Conservation (phyloP, 371 early-diverging fungal genomes). For the Rhizopus stolonifer region DNA sequence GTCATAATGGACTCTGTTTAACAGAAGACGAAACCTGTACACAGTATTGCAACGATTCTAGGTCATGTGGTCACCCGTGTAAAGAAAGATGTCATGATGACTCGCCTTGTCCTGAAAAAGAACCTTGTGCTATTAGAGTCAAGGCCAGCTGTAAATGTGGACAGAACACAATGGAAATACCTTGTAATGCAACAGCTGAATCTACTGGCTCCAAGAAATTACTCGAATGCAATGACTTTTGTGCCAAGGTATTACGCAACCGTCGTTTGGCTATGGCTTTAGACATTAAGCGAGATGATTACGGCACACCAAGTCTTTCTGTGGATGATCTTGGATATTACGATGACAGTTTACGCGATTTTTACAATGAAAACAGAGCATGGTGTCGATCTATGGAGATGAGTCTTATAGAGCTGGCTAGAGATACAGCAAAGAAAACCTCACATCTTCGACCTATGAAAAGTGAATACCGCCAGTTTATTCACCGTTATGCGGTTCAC, state of each 20-base stretch:
- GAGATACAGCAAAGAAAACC: conserved; percentile 46
- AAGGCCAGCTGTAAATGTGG: conserved; percentile 74
- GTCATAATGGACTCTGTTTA: conserved; percentile 72
- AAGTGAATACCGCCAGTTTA: conserved; percentile 59
- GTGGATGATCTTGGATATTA: conserved; percentile 55
- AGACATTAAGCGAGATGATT: conserved; percentile 51
- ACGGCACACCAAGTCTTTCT: background rate
- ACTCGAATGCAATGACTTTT: conserved; percentile 70
- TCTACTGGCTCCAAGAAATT: conserved; percentile 42
- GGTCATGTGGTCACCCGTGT: conserved; percentile 76
- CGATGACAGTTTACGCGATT: conserved; percentile 61
- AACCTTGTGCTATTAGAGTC: conserved; percentile 56
- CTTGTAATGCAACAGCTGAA: conserved; percentile 60
- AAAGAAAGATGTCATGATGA: conserved; percentile 63
- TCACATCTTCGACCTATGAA: conserved; percentile 72
- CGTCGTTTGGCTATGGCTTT: conserved; percentile 69
- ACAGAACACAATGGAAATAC: conserved; percentile 50
- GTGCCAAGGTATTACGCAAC: conserved; percentile 73
- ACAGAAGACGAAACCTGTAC: conserved; percentile 49
- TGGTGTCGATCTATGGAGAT: conserved; percentile 69
- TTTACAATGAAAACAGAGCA: conserved; percentile 51
- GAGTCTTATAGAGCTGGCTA: conserved; percentile 59
- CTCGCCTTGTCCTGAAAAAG: conserved; percentile 59
- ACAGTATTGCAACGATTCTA: conserved; percentile 62
- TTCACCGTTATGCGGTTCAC: conserved; percentile 68